Conservation (phyloP, 2,329 filamentous ascomycete species). For the Didymella segeticola region DNA sequence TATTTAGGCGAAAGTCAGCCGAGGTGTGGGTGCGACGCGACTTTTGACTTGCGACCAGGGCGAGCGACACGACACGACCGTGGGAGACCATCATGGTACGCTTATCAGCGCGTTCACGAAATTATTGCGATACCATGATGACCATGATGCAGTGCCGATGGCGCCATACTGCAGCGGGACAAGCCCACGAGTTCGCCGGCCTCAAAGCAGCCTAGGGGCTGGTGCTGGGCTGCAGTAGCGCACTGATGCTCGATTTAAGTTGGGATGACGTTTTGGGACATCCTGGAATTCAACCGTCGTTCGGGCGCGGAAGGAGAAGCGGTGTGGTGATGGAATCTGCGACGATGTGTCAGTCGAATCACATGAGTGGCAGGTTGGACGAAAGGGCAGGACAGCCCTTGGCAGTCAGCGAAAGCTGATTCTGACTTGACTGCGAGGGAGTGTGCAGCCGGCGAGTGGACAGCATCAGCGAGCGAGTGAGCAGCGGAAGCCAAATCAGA, state of each 20-base stretch:
- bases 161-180: conserved; percentile 13
- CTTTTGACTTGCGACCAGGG: conserved; percentile 12
- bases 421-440: not conserved
- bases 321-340: conserved; percentile 1
- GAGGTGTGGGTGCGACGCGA: conserved; percentile 10
- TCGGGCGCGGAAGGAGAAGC: conserved; percentile 14
- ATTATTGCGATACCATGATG: conserved; percentile 28
- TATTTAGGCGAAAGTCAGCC: conserved; percentile 12
- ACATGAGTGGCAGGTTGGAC: conserved; percentile 1
- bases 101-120: conserved; percentile 22
- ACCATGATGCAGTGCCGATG: conserved; percentile 26
- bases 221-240: conserved; percentile 24
- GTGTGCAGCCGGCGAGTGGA: not conserved
- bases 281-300: conserved; percentile 8
- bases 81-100: conserved; percentile 26
- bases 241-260: conserved; percentile 17
- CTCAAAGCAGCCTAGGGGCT: conserved; percentile 9
- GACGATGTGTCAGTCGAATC: not conserved
- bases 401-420: not conserved
- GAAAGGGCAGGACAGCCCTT: not conserved
- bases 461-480: not conserved
- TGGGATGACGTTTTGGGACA: conserved; percentile 24
- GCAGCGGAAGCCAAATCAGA: too few species aligned
- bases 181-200: conserved; percentile 4
- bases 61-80: too few species aligned